A percentile compares a stretch with the other conserved stretches of the same genome.
phyloP scores from a whole-genome alignment of 768 basidiomycete genomes.

The Pisolithus microcarpus region DNA sequence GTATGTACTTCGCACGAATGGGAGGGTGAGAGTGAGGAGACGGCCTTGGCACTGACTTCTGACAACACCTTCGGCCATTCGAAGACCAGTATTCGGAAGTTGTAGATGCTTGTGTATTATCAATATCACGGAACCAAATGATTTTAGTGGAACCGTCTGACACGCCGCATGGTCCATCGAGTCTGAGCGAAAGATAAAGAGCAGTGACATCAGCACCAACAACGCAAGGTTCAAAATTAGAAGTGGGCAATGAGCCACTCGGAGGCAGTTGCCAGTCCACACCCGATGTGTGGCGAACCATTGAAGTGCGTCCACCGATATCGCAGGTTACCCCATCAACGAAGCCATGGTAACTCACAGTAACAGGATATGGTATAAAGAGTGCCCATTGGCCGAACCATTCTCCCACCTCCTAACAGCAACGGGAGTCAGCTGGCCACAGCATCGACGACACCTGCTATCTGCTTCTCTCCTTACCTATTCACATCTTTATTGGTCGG shows the following conservation, averaged over 20 bases:
- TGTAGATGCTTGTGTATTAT: neutral
- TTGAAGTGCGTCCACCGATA: constrained; percentile 2
- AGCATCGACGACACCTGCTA: neutral
- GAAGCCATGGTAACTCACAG: constrained; percentile 8
- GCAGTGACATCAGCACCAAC: neutral
- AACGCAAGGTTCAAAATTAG: neutral
- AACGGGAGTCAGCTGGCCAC: neutral
- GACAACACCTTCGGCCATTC: neutral
- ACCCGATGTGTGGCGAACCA: neutral
- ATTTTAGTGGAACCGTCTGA: neutral
- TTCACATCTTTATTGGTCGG: neutral
- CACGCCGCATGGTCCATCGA: no score
- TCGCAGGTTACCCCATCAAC: neutral
- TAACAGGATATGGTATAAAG: constrained; percentile 13
- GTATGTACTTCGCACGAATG: constrained; percentile 35
- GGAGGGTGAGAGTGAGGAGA: constrained; percentile 38
- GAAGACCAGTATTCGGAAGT: neutral
- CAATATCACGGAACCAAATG: neutral
- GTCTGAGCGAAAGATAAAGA: neutral
- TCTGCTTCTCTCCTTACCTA: neutral
- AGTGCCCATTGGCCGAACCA: neutral
- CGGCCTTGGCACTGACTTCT: constrained; percentile 29
- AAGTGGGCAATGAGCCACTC: constrained; percentile 16
- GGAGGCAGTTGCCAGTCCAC: constrained; percentile 9
- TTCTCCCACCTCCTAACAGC: constrained; percentile 1